Percentiles rank a stretch among this genome's conserved stretches.
Evolutionary conservation across 305 asterid species (phyloP).

Genomic region (Fraxinus greggii): DNA sequence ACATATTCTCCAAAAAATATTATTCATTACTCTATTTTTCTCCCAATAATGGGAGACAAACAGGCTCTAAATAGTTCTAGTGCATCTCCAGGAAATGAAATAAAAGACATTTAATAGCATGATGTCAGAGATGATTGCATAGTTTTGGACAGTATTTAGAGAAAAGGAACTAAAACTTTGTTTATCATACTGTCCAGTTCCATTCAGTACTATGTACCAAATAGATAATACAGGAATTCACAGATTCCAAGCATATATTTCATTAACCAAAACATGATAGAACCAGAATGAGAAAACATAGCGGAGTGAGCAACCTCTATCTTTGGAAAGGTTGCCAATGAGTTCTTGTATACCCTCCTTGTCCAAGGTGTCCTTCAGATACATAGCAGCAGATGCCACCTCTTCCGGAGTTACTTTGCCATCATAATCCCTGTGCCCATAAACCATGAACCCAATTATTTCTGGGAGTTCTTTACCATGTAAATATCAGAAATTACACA

Average conservation of each 20-base stretch:
- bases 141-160: neutral
- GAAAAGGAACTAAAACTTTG: neutral
- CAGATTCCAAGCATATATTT: conserved; percentile 4
- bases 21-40: too few relatives aligned
- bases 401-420: conserved; percentile 98
- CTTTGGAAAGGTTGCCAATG: conserved; percentile 79
- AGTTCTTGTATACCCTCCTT: conserved; percentile 95
- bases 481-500: neutral
- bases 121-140: neutral
- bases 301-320: conserved; percentile 59
- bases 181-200: neutral
- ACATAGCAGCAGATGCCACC: conserved; percentile 91
- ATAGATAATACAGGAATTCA: neutral
- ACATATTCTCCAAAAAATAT: too few relatives aligned
- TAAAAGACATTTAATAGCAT: neutral
- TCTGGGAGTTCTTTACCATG: conserved; percentile 10
- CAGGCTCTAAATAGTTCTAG: neutral
- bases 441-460: conserved; percentile 14
- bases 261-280: conserved; percentile 4
- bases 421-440: conserved; percentile 69
- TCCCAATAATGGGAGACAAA: too few relatives aligned
- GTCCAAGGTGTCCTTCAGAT: conserved; percentile 90
- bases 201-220: neutral
- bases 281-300: conserved; percentile 16
- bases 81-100: neutral